Evolutionary conservation across 495 filamentous ascomycete species (phyloP).

Genomic region (Trichoderma parareesei): DNA sequence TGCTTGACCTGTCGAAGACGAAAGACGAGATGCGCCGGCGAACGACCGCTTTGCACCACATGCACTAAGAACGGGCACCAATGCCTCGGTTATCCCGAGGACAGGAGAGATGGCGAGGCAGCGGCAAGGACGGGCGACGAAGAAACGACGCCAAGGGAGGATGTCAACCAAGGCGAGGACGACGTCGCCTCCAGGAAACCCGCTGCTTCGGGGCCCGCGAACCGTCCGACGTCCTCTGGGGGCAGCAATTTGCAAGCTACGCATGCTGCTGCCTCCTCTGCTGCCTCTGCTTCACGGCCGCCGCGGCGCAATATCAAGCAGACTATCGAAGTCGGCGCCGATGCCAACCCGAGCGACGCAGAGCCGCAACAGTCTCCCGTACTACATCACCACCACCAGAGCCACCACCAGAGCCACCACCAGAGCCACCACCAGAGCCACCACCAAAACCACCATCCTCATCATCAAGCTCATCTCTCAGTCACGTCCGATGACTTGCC

Average conservation of each 20-base stretch:
- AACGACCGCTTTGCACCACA: constrained; percentile 66
- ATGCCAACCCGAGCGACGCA: neutral
- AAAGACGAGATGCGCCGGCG: constrained; percentile 77
- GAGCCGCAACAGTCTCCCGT: neutral
- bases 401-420: constrained; percentile 12
- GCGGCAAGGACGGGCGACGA: constrained; percentile 15
- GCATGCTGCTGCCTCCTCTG: neutral
- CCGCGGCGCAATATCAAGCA: constrained; percentile 10
- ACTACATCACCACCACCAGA: constrained; percentile 13
- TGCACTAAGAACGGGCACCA: constrained; percentile 66
- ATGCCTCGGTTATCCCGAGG: constrained; percentile 60
- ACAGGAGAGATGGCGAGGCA: constrained; percentile 31
- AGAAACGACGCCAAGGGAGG: neutral
- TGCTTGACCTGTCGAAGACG: constrained; percentile 74
- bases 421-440: constrained; percentile 14
- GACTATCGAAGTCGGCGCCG: neutral
- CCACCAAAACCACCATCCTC: constrained; percentile 16
- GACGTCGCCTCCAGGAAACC: neutral
- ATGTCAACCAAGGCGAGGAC: constrained; percentile 20
- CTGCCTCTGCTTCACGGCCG: neutral
- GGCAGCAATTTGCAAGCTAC: neutral
- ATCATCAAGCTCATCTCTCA: constrained; percentile 14
- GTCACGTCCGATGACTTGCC: neutral
- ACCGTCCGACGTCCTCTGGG: neutral
- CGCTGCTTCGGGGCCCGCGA: neutral